Evolutionary conservation across 495 filamentous ascomycete genomes (phyloP).

Genomic region (Letharia columbiana): DNA sequence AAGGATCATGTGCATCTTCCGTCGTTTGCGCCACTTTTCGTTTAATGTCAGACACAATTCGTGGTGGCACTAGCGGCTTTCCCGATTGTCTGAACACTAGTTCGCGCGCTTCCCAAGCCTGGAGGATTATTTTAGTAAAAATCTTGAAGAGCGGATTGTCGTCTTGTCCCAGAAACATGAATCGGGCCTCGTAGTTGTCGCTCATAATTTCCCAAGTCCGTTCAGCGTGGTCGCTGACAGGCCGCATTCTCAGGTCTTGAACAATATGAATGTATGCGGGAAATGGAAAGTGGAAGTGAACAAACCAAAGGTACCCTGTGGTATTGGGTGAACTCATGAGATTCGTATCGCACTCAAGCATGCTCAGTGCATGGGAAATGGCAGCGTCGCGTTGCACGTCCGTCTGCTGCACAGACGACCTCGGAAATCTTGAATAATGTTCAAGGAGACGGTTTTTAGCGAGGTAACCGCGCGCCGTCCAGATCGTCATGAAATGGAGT

Average conservation of each 20-base stretch:
- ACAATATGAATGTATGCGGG: conserved; percentile 43
- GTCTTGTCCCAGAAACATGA: conserved; percentile 9
- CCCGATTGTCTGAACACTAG: conserved; percentile 20
- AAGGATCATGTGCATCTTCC: conserved; percentile 8
- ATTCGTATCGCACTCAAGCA: conserved; percentile 44
- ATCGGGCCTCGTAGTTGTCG: conserved; percentile 41
- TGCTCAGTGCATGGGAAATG: conserved; percentile 34
- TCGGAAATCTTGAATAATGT: conserved; percentile 32
- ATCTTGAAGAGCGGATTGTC: conserved; percentile 34
- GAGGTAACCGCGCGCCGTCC: conserved; percentile 37
- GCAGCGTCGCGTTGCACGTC: conserved; percentile 34
- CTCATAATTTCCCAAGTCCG: conserved; percentile 42
- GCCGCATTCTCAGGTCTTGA: conserved; percentile 38
- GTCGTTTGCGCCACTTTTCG: conserved; percentile 24
- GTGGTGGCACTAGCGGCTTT: conserved; percentile 28
- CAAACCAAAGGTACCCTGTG: conserved; percentile 40
- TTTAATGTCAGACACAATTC: conserved; percentile 36
- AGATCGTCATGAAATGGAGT: conserved; percentile 47
- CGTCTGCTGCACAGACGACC: conserved; percentile 20
- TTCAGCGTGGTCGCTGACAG: conserved; percentile 28
- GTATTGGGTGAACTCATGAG: conserved; percentile 40
- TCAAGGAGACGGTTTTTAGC: conserved; percentile 42
- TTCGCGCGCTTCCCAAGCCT: conserved; percentile 38
- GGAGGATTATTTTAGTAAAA: conserved; percentile 39
- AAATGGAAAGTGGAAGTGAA: conserved; percentile 43